These are phyloP conservation scores for Flaveria sonorensis DNA, from an alignment of 129 eudicot species.

Conservation along the genomic window DNA sequence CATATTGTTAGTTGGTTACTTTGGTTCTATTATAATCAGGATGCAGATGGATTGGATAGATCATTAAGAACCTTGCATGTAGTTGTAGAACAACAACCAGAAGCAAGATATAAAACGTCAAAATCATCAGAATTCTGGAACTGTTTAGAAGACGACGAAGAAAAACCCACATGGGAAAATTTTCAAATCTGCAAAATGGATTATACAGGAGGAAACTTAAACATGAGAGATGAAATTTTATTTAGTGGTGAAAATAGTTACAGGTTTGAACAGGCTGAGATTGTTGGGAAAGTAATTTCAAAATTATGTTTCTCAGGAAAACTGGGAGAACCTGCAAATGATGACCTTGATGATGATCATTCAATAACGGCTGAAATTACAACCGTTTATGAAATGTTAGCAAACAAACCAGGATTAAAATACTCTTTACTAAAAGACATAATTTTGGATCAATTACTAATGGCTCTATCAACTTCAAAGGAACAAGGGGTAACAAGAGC, in stretches of 20 bases:
- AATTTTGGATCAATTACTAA: slow-evolving; percentile 65
- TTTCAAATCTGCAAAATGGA: slow-evolving; percentile 18
- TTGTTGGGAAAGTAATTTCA: slow-evolving; percentile 67
- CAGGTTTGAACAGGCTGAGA: slow-evolving; percentile 50
- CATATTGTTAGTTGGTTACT: background rate
- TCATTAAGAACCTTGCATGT: slow-evolving; percentile 30
- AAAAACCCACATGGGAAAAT: slow-evolving; percentile 31
- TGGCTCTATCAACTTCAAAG: slow-evolving; percentile 69
- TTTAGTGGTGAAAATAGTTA: slow-evolving; percentile 42
- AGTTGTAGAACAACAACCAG: slow-evolving; percentile 35
- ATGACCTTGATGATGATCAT: slow-evolving; percentile 20
- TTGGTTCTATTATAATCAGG: slow-evolving; percentile 36
- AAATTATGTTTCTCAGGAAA: slow-evolving; percentile 69
- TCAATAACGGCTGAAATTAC: slow-evolving; percentile 56
- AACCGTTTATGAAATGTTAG: slow-evolving; percentile 58
- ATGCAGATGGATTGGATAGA: slow-evolving; percentile 39
- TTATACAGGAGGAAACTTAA: slow-evolving; percentile 6
- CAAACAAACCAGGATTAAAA: slow-evolving; percentile 61
- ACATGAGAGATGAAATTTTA: slow-evolving; percentile 21
- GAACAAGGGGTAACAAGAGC: slow-evolving; percentile 66
- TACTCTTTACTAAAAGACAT: slow-evolving; percentile 69
- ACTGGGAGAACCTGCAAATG: slow-evolving; percentile 27
- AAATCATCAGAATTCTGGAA: slow-evolving; percentile 41
- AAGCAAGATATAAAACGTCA: slow-evolving; percentile 25
- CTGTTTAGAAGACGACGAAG: slow-evolving; percentile 35